Evolutionary conservation across 371 early-diverging fungal genomes (phyloP).

Genomic region (Chytridium lagenaria): DNA sequence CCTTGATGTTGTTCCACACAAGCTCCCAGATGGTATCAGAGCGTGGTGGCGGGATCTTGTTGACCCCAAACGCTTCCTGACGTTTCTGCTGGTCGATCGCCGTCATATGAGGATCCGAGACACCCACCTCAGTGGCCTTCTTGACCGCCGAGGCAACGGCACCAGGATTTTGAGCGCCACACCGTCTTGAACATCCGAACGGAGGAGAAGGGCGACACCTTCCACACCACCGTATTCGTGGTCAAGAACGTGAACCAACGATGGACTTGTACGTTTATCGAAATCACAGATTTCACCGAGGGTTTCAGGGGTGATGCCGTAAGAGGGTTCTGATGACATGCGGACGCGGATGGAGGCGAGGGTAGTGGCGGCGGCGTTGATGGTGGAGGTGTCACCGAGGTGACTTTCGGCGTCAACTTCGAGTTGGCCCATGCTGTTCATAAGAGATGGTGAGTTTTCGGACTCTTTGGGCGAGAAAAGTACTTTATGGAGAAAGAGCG

Average conservation of each 20-base stretch:
- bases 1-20: conserved; percentile 64
- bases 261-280: conserved; percentile 46
- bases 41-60: conserved; percentile 70
- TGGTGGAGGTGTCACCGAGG: no score
- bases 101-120: conserved; percentile 43
- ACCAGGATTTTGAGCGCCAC: conserved; percentile 29
- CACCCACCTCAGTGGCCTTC: background rate
- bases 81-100: conserved; percentile 46
- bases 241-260: conserved; percentile 38
- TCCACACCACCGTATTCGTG: conserved; percentile 49
- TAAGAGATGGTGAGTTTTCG: no score
- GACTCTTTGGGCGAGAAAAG: no score
- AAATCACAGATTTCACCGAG: conserved; percentile 49
- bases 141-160: conserved; percentile 8
- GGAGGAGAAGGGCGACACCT: conserved; percentile 45
- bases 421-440: no score
- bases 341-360: no score
- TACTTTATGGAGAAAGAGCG: no score
- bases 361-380: no score
- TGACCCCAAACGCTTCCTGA: conserved; percentile 69
- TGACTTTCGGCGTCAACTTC: no score
- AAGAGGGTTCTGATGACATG: no score
- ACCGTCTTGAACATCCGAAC: conserved; percentile 43
- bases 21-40: conserved; percentile 71
- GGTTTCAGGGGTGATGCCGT: conserved; percentile 46